These are phyloP conservation scores for Nicotiana rustica DNA, from an alignment of 305 asterid genomes.

Conservation along the genomic window DNA sequence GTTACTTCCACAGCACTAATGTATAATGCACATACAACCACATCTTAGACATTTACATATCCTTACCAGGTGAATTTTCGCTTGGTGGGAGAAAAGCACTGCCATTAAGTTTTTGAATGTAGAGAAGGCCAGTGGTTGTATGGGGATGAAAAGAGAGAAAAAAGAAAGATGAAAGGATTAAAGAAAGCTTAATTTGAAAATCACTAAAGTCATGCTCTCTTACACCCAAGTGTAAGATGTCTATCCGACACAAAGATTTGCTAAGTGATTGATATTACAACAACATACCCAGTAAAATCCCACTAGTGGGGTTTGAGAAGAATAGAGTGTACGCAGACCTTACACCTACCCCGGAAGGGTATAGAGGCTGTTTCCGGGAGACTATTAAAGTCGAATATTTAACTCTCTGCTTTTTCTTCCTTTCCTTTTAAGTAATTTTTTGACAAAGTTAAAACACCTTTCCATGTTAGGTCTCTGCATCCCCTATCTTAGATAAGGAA, in stretches of 20 bases:
- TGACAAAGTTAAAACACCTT: background rate
- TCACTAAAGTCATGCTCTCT: background rate
- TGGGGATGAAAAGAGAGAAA: background rate
- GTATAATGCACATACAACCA: background rate
- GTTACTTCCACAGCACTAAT: background rate
- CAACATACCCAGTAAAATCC: no score
- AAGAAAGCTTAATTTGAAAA: background rate
- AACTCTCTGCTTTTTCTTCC: background rate
- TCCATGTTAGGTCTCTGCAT: background rate
- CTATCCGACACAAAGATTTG: background rate
- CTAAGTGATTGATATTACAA: background rate
- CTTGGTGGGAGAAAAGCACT: background rate
- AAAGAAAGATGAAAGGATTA: no score
- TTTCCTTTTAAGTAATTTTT: background rate
- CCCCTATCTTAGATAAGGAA: background rate
- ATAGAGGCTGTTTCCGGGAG: no score
- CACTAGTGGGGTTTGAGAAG: no score
- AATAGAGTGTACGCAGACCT: no score
- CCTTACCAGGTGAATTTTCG: background rate
- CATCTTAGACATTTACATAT: background rate
- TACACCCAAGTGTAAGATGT: background rate
- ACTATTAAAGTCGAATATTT: background rate
- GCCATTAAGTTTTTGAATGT: background rate
- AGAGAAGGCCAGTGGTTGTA: background rate
- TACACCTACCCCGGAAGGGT: no score